Conservation (phyloP, 31 red algal genomes). For the Odonthalia washingtoniensis region DNA sequence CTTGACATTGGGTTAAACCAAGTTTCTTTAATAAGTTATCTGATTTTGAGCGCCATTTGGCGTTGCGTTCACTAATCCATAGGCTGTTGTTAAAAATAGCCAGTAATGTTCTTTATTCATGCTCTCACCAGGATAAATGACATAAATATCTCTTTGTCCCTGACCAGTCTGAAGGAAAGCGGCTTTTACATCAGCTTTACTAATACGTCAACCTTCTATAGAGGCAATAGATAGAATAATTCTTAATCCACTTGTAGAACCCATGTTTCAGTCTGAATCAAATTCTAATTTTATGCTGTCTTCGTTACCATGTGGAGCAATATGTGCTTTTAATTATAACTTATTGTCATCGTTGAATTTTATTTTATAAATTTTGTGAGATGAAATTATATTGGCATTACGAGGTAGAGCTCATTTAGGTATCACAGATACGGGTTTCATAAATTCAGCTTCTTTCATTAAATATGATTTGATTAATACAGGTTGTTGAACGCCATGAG, state of each 20-base stretch:
- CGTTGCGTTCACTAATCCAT: conserved; percentile 26
- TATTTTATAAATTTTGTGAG: conserved; percentile 17
- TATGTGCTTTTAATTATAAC: background rate
- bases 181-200: background rate
- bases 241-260: background rate
- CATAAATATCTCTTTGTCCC: conserved; percentile 16
- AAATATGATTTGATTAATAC: no score
- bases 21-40: conserved; percentile 20
- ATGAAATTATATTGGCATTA: conserved; percentile 34
- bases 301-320: background rate
- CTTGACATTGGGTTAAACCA: no score
- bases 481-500: background rate
- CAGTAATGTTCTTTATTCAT: background rate
- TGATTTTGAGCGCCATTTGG: background rate
- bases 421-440: background rate
- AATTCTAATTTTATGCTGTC: background rate
- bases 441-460: conserved; percentile 3
- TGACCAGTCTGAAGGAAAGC: no score
- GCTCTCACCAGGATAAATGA: conserved; percentile 17
- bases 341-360: background rate
- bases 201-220: background rate
- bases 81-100: conserved; percentile 2
- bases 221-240: background rate
- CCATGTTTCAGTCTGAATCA: background rate
- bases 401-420: background rate